These are phyloP conservation scores for Blastobotrys proliferans DNA, from an alignment of 1,139 yeast genomes.

Conservation along the genomic window DNA sequence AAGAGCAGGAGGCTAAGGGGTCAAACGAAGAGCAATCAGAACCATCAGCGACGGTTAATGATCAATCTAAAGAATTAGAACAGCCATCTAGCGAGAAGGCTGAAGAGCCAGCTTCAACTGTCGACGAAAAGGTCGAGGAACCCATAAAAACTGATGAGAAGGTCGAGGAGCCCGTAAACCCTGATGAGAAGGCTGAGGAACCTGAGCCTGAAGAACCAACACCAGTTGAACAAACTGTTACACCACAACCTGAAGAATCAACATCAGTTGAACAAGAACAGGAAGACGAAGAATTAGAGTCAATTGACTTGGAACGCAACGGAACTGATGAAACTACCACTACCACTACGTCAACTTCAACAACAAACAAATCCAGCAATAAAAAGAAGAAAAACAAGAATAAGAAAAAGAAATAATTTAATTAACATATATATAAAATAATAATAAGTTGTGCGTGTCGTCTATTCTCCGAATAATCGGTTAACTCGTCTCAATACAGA, in stretches of 20 bases:
- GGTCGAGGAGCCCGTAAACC: slow-evolving; percentile 14
- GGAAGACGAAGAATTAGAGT: neutral
- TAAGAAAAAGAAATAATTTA: slow-evolving; percentile 27
- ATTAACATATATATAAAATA: slow-evolving; percentile 3
- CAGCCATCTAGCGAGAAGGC: too few species aligned
- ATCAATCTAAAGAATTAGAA: too few species aligned
- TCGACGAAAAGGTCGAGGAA: too few species aligned
- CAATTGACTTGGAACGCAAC: neutral
- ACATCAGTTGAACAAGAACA: neutral
- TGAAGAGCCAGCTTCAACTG: too few species aligned
- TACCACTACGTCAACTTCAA: neutral
- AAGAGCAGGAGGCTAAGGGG: too few species aligned
- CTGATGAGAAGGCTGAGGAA: slow-evolving; percentile 16
- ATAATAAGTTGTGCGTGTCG: neutral
- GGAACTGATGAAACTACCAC: neutral
- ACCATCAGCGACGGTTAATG: too few species aligned
- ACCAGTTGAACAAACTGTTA: neutral
- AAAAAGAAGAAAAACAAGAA: slow-evolving; percentile 34
- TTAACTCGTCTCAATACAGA: slow-evolving; percentile 90
- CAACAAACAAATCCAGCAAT: slow-evolving; percentile 16
- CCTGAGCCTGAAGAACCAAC: slow-evolving; percentile 14
- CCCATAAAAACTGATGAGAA: slow-evolving; percentile 2
- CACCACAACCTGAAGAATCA: neutral
- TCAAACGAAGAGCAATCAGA: too few species aligned
- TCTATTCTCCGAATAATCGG: slow-evolving; percentile 84